A percentile compares a stretch with the other conserved stretches of the same genome.
phyloP scores from a whole-genome alignment of 202 grass and related monocot genomes.

The Schoenoplectus tabernaemontani region DNA sequence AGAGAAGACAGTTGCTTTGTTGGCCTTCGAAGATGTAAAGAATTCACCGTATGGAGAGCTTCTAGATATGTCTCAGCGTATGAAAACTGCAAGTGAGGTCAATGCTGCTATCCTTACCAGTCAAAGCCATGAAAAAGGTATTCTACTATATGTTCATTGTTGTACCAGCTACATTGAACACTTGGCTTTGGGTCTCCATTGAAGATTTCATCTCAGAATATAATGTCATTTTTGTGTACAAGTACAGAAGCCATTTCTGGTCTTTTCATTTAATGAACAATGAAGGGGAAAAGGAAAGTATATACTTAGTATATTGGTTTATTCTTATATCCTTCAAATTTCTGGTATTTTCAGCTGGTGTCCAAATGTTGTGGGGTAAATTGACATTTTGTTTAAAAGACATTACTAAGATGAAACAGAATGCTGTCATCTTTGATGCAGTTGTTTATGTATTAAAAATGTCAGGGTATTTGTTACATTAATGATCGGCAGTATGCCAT shows the following conservation, averaged over 20 bases:
- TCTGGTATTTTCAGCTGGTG: neutral
- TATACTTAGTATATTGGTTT: neutral
- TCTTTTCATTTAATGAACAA: neutral
- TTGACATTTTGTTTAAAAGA: neutral
- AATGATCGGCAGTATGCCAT: neutral
- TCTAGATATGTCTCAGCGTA: slow-evolving; percentile 79
- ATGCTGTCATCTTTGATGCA: neutral
- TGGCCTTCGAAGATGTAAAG: slow-evolving; percentile 90
- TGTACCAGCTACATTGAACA: neutral
- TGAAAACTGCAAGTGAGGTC: slow-evolving; percentile 92
- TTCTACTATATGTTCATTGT: slow-evolving; percentile 15
- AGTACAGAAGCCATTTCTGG: neutral
- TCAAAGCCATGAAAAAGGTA: slow-evolving; percentile 99
- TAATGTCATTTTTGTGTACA: neutral
- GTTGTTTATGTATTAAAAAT: neutral
- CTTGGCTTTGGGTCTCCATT: neutral
- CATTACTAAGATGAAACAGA: neutral
- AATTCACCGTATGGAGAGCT: slow-evolving; percentile 89
- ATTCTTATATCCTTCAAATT: neutral
- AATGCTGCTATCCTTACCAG: slow-evolving; percentile 96
- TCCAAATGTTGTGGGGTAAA: neutral
- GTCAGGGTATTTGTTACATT: neutral
- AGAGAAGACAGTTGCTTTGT: slow-evolving; percentile 87
- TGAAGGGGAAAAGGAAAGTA: neutral
- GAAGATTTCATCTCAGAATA: neutral